A percentile compares a stretch with the other conserved stretches of the same genome.
Conservation (phyloP, 768 basidiomycete genomes). For the Austroboletus eburneus region DNA sequence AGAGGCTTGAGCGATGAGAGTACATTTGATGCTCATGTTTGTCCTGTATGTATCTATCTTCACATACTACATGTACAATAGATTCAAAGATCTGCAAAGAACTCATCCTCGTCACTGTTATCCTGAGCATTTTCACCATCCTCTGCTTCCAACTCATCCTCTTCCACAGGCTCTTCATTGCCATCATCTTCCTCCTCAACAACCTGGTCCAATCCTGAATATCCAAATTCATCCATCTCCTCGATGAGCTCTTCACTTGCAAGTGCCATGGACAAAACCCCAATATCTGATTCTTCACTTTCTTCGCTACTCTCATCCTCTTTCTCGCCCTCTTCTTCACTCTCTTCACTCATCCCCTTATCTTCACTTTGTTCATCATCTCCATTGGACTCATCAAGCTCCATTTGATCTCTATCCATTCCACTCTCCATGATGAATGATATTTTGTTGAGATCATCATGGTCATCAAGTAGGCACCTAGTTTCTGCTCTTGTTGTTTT, state of each 20-base stretch:
- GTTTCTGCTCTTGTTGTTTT: neutral
- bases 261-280: neutral
- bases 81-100: too few species aligned
- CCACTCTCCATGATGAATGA: neutral
- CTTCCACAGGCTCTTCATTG: neutral
- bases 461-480: neutral
- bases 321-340: too few species aligned
- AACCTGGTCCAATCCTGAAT: neutral
- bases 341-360: too few species aligned
- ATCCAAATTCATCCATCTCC: neutral
- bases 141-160: too few species aligned
- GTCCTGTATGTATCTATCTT: too few species aligned
- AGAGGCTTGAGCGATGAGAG: too few species aligned
- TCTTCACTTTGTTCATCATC: too few species aligned
- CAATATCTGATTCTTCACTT: neutral
- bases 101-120: neutral
- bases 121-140: neutral
- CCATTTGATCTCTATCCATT: neutral
- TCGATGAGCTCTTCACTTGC: neutral
- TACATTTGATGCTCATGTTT: too few species aligned
- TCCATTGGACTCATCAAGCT: too few species aligned
- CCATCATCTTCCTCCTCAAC: neutral
- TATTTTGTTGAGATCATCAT: neutral
- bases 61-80: too few species aligned
- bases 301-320: too few species aligned